Conservation (phyloP, 2,329 filamentous ascomycete genomes). For the Cordyceps cicadae region DNA sequence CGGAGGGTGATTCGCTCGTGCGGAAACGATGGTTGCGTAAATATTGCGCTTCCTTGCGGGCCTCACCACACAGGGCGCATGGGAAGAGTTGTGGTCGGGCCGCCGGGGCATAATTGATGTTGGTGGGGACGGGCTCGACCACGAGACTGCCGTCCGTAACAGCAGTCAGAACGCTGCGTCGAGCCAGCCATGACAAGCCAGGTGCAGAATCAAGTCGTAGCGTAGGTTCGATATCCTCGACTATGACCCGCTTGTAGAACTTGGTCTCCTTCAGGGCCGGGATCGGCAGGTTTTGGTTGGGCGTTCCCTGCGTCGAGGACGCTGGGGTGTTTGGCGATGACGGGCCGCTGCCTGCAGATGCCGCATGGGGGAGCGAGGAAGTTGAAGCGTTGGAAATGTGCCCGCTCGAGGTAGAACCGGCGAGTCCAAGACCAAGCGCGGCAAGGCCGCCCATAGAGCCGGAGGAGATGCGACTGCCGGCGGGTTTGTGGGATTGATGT, state of each 20-base stretch:
- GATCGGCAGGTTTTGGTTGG: constrained; percentile 26
- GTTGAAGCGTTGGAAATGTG: constrained; percentile 52
- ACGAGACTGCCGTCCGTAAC: constrained; percentile 80
- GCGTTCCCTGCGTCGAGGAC: constrained; percentile 40
- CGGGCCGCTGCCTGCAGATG: constrained; percentile 44
- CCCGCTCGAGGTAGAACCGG: constrained; percentile 38
- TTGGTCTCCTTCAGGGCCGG: constrained; percentile 77
- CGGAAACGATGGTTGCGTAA: constrained; percentile 80
- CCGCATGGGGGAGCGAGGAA: constrained; percentile 43
- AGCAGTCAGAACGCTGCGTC: constrained; percentile 72
- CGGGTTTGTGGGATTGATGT: constrained; percentile 53
- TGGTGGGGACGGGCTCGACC: constrained; percentile 74
- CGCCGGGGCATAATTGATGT: constrained; percentile 39
- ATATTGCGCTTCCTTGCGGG: constrained; percentile 60
- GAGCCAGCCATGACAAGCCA: constrained; percentile 86
- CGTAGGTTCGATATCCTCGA: constrained; percentile 91
- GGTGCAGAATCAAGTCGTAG: constrained; percentile 82
- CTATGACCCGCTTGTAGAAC: constrained; percentile 84
- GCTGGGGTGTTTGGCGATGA: constrained; percentile 50
- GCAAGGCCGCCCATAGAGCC: constrained; percentile 52
- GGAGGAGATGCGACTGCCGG: constrained; percentile 59
- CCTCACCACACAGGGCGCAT: constrained; percentile 85
- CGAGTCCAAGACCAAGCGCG: constrained; percentile 36
- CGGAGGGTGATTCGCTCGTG: constrained; percentile 75
- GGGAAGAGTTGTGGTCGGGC: constrained; percentile 51